phyloP scores from a whole-genome alignment of 2,329 filamentous ascomycete genomes.

The Cladorrhinum sp. region DNA sequence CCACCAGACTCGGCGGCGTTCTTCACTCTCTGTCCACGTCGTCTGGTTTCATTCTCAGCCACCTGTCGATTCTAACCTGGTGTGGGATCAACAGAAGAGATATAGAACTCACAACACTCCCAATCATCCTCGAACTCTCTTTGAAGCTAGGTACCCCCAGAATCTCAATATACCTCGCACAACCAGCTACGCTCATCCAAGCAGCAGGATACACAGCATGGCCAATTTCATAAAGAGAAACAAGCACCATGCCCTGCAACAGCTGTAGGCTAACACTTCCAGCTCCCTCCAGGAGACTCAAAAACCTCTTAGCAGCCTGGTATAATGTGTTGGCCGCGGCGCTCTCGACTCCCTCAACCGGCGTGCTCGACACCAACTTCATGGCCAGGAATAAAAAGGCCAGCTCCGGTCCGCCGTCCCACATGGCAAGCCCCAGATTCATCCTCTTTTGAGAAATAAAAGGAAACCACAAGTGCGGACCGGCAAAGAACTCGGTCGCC shows the following conservation, averaged over 20 bases:
- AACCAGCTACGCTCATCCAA: slow-evolving; percentile 46
- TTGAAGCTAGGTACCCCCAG: slow-evolving; percentile 41
- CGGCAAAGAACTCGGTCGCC: slow-evolving; percentile 42
- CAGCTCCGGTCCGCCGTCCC: slow-evolving; percentile 45
- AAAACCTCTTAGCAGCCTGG: slow-evolving; percentile 41
- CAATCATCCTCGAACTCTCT: slow-evolving; percentile 38
- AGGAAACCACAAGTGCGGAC: slow-evolving; percentile 47
- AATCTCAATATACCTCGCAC: slow-evolving; percentile 44
- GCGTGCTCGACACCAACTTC: slow-evolving; percentile 41
- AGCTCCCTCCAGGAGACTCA: slow-evolving; percentile 39
- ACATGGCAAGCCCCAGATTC: slow-evolving; percentile 39
- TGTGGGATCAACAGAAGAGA: background rate
- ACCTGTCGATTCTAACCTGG: background rate
- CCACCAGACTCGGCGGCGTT: slow-evolving; percentile 48
- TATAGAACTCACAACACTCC: slow-evolving; percentile 31
- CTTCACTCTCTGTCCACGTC: slow-evolving; percentile 48
- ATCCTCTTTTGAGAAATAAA: slow-evolving; percentile 47
- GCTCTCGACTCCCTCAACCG: slow-evolving; percentile 34
- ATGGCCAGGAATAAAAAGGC: slow-evolving; percentile 48
- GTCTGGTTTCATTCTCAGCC: slow-evolving; percentile 25
- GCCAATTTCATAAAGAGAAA: slow-evolving; percentile 47
- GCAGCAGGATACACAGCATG: slow-evolving; percentile 50
- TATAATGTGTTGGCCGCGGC: slow-evolving; percentile 40
- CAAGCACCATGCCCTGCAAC: slow-evolving; percentile 45
- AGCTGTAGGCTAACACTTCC: slow-evolving; percentile 42